Conservation (phyloP, 2,329 filamentous ascomycete genomes). For the Cladophialophora bantiana region DNA sequence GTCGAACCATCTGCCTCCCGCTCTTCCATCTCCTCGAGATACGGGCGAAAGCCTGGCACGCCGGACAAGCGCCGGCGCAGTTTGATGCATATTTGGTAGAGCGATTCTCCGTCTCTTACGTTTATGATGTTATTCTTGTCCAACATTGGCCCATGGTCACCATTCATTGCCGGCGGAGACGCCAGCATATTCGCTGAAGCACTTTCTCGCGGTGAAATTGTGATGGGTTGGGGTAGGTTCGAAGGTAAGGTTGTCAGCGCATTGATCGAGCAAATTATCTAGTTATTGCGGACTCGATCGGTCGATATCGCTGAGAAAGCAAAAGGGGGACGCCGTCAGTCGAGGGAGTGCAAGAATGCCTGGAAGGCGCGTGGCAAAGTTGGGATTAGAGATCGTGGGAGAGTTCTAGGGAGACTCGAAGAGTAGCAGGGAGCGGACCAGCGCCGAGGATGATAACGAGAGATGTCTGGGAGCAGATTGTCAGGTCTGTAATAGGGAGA, state of each 20-base stretch:
- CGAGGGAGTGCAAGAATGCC: slow-evolving; percentile 6
- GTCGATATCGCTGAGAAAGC: slow-evolving; percentile 1
- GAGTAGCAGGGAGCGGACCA: slow-evolving; percentile 31
- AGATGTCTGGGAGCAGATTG: slow-evolving; percentile 28
- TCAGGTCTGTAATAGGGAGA: slow-evolving; percentile 19
- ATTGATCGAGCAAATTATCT: slow-evolving; percentile 13
- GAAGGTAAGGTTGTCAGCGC: slow-evolving; percentile 15
- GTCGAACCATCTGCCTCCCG: slow-evolving; percentile 65
- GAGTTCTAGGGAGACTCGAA: slow-evolving; percentile 6
- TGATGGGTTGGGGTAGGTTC: not conserved
- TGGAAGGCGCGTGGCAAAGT: slow-evolving; percentile 16
- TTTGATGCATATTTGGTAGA: slow-evolving; percentile 93
- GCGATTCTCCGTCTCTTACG: slow-evolving; percentile 89
- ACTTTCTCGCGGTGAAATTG: slow-evolving; percentile 2
- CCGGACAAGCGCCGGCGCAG: slow-evolving; percentile 80
- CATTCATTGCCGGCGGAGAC: slow-evolving; percentile 47
- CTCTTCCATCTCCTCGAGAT: slow-evolving; percentile 74
- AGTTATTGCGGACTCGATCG: slow-evolving; percentile 6
- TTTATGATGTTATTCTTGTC: slow-evolving; percentile 96
- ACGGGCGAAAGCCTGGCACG: slow-evolving; percentile 81
- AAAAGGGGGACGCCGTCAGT: not conserved
- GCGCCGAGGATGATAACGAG: slow-evolving; percentile 29
- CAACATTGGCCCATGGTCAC: slow-evolving; percentile 65
- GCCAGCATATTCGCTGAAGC: slow-evolving; percentile 42
- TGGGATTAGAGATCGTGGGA: slow-evolving; percentile 23